phyloP scores from a whole-genome alignment of 768 basidiomycete genomes.

The Sistotremastrum suecicum region DNA sequence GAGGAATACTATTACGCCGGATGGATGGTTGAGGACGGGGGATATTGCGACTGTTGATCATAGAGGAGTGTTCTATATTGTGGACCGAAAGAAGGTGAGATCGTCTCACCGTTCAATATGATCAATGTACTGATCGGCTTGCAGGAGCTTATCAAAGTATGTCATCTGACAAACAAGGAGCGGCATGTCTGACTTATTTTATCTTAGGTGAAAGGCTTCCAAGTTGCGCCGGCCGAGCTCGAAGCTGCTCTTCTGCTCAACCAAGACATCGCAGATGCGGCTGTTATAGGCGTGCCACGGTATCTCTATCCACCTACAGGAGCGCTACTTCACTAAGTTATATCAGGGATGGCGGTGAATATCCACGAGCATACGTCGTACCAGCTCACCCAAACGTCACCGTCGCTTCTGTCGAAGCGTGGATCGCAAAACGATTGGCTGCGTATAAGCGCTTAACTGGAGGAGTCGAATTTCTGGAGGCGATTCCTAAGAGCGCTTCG shows the following conservation, averaged over 20 bases:
- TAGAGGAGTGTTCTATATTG: no score
- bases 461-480: conserved; percentile 18
- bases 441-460: conserved; percentile 5
- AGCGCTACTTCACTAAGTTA: not conserved
- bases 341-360: not conserved
- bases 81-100: no score
- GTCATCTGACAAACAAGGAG: no score
- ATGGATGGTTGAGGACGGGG: conserved; percentile 26
- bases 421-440: conserved; percentile 7
- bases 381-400: not conserved
- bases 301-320: conserved; percentile 3
- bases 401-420: not conserved
- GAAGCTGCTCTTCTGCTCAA: conserved; percentile 23
- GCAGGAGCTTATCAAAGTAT: no score
- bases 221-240: conserved; percentile 28
- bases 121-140: no score
- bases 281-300: conserved; percentile 24
- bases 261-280: conserved; percentile 23
- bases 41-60: conserved; percentile 14
- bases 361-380: conserved; percentile 4
- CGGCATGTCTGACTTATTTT: not conserved
- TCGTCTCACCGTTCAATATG: no score
- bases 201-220: conserved; percentile 12
- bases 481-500: conserved; percentile 24
- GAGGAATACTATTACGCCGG: conserved; percentile 14